These are phyloP conservation scores for Orbilia quercus DNA, from an alignment of 2,329 filamentous ascomycete genomes.

Conservation along the genomic window DNA sequence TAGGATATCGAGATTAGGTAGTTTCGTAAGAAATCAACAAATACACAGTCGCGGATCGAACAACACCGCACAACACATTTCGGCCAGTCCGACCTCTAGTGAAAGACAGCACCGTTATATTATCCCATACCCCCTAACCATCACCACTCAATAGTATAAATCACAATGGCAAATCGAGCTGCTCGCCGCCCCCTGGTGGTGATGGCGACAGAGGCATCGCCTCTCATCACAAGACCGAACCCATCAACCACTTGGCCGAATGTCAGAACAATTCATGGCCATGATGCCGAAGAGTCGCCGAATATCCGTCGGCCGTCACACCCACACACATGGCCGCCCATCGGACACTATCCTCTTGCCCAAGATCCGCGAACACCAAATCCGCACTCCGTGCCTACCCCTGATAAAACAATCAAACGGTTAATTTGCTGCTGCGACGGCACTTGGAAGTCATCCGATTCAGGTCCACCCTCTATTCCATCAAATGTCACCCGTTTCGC, in stretches of 20 bases:
- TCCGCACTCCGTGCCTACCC: conserved; percentile 45
- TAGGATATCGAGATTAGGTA: no score
- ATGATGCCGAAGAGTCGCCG: conserved; percentile 40
- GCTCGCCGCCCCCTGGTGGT: conserved; percentile 23
- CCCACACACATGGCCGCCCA: conserved; percentile 42
- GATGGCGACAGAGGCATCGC: conserved; percentile 33
- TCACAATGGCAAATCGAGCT: conserved; percentile 2
- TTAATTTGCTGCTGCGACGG: conserved; percentile 63
- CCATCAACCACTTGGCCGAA: conserved; percentile 42
- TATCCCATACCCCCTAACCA: neutral
- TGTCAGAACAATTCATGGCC: conserved; percentile 33
- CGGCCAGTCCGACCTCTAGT: neutral
- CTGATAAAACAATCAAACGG: conserved; percentile 58
- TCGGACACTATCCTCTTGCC: conserved; percentile 41
- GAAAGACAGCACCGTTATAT: neutral
- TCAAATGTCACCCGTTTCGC: conserved; percentile 59
- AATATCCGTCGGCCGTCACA: conserved; percentile 37
- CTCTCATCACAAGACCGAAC: conserved; percentile 35
- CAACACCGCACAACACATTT: conserved; percentile 29
- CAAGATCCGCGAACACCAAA: conserved; percentile 54
- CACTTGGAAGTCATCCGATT: conserved; percentile 59
- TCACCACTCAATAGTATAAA: neutral
- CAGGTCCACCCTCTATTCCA: conserved; percentile 56
- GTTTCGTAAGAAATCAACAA: neutral
- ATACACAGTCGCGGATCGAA: neutral